A percentile compares a stretch with the other conserved stretches of the same genome.
Evolutionary conservation across 371 early-diverging fungal species (phyloP).

Genomic region (Blakeslea trispora): DNA sequence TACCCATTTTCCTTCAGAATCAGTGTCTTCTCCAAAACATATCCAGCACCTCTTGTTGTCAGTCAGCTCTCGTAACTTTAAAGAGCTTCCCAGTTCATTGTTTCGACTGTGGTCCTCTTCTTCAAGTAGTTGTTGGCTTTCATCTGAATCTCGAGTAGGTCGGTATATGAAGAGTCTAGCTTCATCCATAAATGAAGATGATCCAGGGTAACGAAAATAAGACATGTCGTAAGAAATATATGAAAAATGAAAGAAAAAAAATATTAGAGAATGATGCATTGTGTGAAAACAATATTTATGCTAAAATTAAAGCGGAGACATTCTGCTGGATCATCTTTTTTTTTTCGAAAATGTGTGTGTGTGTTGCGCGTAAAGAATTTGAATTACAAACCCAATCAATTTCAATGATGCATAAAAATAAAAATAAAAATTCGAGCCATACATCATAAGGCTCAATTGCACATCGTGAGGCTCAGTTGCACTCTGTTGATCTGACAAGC

Average conservation of each 20-base stretch:
- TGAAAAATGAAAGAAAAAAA: conserved; percentile 4
- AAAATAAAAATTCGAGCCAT: no score
- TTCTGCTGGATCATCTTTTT: no score
- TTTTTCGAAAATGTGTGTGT: no score
- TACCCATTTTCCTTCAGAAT: conserved; percentile 61
- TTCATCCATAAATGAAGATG: conserved; percentile 28
- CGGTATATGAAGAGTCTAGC: conserved; percentile 29
- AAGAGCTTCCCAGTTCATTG: background rate
- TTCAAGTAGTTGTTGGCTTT: conserved; percentile 11
- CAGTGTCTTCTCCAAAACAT: conserved; percentile 60
- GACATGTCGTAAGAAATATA: conserved; percentile 20
- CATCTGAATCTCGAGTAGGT: conserved; percentile 15
- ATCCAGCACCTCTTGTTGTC: conserved; percentile 49
- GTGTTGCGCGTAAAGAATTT: no score
- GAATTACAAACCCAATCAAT: no score
- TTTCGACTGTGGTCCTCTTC: no score
- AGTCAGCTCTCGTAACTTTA: background rate
- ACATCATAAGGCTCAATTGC: no score
- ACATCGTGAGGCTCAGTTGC: no score
- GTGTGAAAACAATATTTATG: no score
- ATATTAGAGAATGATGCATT: background rate
- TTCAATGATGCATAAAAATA: no score
- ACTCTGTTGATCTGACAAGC: no score
- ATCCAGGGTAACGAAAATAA: conserved; percentile 34
- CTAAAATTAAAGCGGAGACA: no score